Conservation (phyloP, 805 yeast genomes). For the Torulaspora microellipsoides region DNA sequence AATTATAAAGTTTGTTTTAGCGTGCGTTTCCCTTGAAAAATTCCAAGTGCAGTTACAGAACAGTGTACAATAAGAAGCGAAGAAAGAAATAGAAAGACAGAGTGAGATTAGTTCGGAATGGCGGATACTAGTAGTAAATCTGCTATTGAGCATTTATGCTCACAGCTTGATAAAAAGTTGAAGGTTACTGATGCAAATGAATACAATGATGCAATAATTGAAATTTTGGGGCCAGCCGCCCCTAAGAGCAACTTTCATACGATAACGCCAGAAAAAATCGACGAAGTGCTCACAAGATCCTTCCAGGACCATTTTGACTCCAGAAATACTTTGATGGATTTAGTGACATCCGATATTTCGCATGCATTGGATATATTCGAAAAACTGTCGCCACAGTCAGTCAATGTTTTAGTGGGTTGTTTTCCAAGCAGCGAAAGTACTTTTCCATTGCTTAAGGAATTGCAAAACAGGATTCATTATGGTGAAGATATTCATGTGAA, state of each 20-base stretch:
- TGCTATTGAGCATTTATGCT: constrained; percentile 15
- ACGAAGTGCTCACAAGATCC: constrained; percentile 22
- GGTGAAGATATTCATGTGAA: constrained; percentile 20
- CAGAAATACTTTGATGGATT: constrained; percentile 13
- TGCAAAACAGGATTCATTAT: constrained; percentile 18
- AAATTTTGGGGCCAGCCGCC: constrained; percentile 12
- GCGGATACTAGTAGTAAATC: neutral
- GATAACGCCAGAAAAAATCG: constrained; percentile 13
- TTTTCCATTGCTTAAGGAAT: constrained; percentile 16
- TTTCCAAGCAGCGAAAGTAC: constrained; percentile 19
- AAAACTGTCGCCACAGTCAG: constrained; percentile 15
- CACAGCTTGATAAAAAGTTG: constrained; percentile 15
- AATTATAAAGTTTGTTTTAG: too few relatives aligned
- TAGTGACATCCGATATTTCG: constrained; percentile 15
- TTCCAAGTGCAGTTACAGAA: too few relatives aligned
- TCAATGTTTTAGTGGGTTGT: constrained; percentile 22
- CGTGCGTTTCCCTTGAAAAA: too few relatives aligned
- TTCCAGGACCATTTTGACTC: constrained; percentile 29
- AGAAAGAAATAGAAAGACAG: neutral
- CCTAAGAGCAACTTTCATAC: neutral
- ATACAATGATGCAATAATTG: constrained; percentile 18
- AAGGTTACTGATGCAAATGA: constrained; percentile 12
- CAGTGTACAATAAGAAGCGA: neutral
- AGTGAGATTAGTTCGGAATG: neutral
- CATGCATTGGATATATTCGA: constrained; percentile 23